A percentile compares a stretch with the other conserved stretches of the same genome.
phyloP scores from a whole-genome alignment of 2,329 filamentous ascomycete species.

The Xenoacremonium recifei region DNA sequence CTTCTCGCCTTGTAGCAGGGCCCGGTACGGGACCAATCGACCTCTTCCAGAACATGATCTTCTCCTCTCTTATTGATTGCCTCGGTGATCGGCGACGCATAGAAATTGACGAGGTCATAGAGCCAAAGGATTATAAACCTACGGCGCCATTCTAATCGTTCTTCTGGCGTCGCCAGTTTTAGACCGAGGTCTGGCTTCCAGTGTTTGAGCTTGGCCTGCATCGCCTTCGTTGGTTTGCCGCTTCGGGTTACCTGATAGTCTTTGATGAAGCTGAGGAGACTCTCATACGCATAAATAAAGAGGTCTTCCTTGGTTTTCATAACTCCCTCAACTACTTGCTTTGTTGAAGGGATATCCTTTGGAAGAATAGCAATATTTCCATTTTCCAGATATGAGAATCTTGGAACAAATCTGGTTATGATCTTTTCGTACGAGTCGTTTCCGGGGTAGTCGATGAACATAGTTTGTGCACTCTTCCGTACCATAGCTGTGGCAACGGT shows the following conservation, averaged over 20 bases:
- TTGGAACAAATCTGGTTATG: conserved; percentile 39
- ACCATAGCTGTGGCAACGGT: conserved; percentile 42
- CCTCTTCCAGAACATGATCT: conserved; percentile 29
- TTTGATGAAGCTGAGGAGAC: conserved; percentile 42
- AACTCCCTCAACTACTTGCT: conserved; percentile 1
- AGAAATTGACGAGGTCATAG: conserved; percentile 49
- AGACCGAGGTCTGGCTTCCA: conserved; percentile 44
- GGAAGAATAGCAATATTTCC: conserved; percentile 6
- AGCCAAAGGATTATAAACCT: conserved; percentile 51
- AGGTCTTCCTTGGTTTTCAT: conserved; percentile 38
- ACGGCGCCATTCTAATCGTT: conserved; percentile 45
- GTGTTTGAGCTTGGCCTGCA: conserved; percentile 35
- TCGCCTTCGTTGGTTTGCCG: conserved; percentile 45
- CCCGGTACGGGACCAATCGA: conserved; percentile 42
- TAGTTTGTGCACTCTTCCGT: conserved; percentile 32
- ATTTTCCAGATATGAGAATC: conserved; percentile 30
- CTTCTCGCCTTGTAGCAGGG: conserved; percentile 28
- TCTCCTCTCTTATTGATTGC: conserved; percentile 34
- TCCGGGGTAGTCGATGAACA: conserved; percentile 46
- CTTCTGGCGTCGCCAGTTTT: conserved; percentile 31
- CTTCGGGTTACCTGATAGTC: conserved; percentile 44
- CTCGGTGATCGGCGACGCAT: conserved; percentile 38
- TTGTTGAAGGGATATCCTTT: neutral
- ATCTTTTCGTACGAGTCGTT: conserved; percentile 43
- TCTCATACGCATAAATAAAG: conserved; percentile 39